A percentile compares a stretch with the other conserved stretches of the same genome.
These are phyloP conservation scores for Canna indica DNA, from an alignment of 176 grass and related monocot species.

Conservation along the genomic window DNA sequence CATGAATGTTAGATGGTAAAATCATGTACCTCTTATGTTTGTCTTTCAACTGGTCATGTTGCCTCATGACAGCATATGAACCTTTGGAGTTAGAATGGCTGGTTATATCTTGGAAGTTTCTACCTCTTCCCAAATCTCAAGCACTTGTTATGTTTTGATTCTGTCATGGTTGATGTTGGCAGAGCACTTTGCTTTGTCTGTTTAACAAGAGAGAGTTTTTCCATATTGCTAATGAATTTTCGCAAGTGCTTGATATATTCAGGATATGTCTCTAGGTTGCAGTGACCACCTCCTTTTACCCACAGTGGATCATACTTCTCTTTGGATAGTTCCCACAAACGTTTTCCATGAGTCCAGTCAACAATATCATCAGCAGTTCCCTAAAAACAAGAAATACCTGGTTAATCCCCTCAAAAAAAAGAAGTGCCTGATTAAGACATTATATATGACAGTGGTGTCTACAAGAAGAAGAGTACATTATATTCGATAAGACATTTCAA, in stretches of 20 bases:
- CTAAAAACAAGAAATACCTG: slow-evolving; percentile 22
- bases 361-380: slow-evolving; percentile 87
- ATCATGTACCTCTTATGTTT: not conserved
- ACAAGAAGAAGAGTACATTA: too few relatives aligned
- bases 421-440: not conserved
- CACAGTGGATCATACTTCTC: slow-evolving; percentile 91
- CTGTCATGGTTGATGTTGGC: slow-evolving; percentile 33
- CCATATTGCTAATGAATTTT: slow-evolving; percentile 78
- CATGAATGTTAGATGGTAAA: not conserved
- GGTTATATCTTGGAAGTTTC: not conserved
- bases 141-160: slow-evolving; percentile 72
- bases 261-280: slow-evolving; percentile 84
- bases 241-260: slow-evolving; percentile 84
- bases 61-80: not conserved
- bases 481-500: too few relatives aligned
- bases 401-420: not conserved
- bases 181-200: slow-evolving; percentile 17
- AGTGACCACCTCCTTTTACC: slow-evolving; percentile 84
- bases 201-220: slow-evolving; percentile 45
- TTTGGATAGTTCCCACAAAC: slow-evolving; percentile 74
- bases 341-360: slow-evolving; percentile 81
- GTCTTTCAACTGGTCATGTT: slow-evolving; percentile 8
- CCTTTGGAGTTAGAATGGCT: not conserved
- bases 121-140: slow-evolving; percentile 85
- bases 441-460: too few relatives aligned